Base-by-base conservation (phyloP, 192 early-diverging fungal genomes). In the Podila epicladia region DNA sequence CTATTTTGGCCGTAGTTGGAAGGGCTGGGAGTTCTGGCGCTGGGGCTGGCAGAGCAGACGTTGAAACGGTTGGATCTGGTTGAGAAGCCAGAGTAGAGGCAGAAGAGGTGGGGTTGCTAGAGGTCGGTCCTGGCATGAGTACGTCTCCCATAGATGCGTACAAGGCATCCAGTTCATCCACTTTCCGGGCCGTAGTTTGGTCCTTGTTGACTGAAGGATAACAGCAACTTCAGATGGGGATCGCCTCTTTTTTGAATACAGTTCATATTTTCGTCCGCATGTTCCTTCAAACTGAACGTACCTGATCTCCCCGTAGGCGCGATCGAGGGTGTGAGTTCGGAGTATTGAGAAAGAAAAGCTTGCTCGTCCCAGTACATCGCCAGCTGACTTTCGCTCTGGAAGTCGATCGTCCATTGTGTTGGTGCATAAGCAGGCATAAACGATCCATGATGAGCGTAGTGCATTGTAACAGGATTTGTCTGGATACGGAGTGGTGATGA, bases 131-230 rank as follows among this genome's bases (percentile, higher is more conserved):
- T 48, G 74, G 51, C n/a, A 69, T 75, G 9, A 76, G 31, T 31
- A 71, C 64, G 28, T 79, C 77, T 4, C 78, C 88, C 79, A 87
- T 85, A 35, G 88, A 82, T 37, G 87, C 87, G 72, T 91, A 88
- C 70, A 92, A 92, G 9, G 88, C 92, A 58, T 84, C 85, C 41
- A 93, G 62, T 61, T 89, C 91, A 74, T 92, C 90, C n/a, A 86
- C 86, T 9, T 89, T 50, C 19, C 57, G 53, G 15, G 64, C 69
- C 29, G 65, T 63, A 3, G 59, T 32, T 26, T 5, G 62, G 61
- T 80, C 51, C 33, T 49, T 58, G 41, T 53, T 62, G 37, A 22
- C 49, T 64, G 55, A 15, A 45, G 13, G 41, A 45, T 15, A 45
- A 17, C 3, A 45, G 15, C 41, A 45, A 12, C 15, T 45, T 37